Base-by-base conservation (phyloP, 805 yeast species). In the Cyberlindnera euphorbiiphila region DNA sequence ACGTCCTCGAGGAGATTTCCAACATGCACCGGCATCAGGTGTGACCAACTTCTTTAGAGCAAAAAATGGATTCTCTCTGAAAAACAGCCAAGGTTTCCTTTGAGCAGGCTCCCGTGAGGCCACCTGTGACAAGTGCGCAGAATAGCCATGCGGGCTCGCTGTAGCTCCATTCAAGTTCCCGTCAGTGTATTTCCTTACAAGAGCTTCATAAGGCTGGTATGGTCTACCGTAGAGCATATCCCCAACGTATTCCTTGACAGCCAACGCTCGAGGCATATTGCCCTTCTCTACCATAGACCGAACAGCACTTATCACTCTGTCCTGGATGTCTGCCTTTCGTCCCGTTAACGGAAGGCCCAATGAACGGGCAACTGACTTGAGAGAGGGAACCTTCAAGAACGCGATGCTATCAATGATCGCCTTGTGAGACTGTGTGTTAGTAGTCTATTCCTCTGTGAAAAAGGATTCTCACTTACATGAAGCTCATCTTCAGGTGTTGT, bases 11-110 rank as follows among this genome's bases (percentile, higher is more conserved):
- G 63, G 63, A 2, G 72, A 68, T 27, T 49, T 60, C 4, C 49
- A 47, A 5, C 71, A 66, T 12, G 66, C 48, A 21, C 69, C 71
- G 8, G 83, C 81, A 27, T 68, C 60, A 12, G 65, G 69, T 21
- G 69, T 66, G 3, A 81, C 59, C 25, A 71, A 51, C 34, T 73
- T 58, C 39, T 68, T 68, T 25, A 76, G 56, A 9, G 57, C 60
- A 56, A 69, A 82, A 56, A 81, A 82, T 1, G 82, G 79, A 26
- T 76, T 71, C 42, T 64, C 72, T 37, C 62, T 61, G 60, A 78
- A 80, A 53, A 62, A 70, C 2, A 69, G 49, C 64, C 71, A 62
- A 29, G 72, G 74, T 10, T 59, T 61, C 25, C 45, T 47, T 30
- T 29, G 44, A 16, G 27, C 15, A 6, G 34, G 23, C 5, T 32